Evolutionary conservation across 2,329 filamentous ascomycete genomes (phyloP), one percentile per base, ranked within the genome.

Genomic region (Sclerotinia borealis): DNA sequence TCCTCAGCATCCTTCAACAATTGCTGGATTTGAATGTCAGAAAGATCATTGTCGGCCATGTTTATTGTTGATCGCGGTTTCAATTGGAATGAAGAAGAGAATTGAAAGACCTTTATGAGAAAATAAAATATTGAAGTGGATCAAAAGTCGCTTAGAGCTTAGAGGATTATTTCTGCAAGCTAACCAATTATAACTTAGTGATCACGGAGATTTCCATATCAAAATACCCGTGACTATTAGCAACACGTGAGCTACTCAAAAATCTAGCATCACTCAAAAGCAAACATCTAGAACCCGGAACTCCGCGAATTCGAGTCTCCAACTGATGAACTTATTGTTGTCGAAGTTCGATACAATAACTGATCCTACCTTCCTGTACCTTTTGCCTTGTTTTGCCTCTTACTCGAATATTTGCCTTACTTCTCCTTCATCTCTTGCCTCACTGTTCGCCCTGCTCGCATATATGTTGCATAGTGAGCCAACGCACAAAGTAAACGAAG

Each of bases 1-100:
- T 76, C 74, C 70, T 89, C 85, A 63, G 88, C 87, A 75, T 88
- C 81, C 61, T 80, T 79, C 59, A 91, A 80, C 63, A 91, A 78
- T 72, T 83, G 77, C 61, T 85, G 81, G 58, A 90, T 83, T 72
- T 88, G 83, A 68, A 85, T 81, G 72, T 89, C 85, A 43, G 81
- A 84, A 66, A 89, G 76, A 60, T 81, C 79, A 59, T 80, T 77
- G 48, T 72, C 72, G 19, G 68, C 67, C 70, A 73, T 73, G 43
- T 36, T 68, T 45, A 17, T 34, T 58, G 59, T 27, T 48, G 45
- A 45, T 51, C 15, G 60, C 22, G 50, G 3, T 41, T 17, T 31
- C 37, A 27, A 49, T 13, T 17, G 39, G 27, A 58, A 58, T 45
- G n/a, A 45, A 22, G 17, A 45, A 27, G 29, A 48, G 15, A 31